These are phyloP conservation scores for Cercospora sp. DNA, from an alignment of 2,329 filamentous ascomycete species.

Conservation along the genomic window DNA sequence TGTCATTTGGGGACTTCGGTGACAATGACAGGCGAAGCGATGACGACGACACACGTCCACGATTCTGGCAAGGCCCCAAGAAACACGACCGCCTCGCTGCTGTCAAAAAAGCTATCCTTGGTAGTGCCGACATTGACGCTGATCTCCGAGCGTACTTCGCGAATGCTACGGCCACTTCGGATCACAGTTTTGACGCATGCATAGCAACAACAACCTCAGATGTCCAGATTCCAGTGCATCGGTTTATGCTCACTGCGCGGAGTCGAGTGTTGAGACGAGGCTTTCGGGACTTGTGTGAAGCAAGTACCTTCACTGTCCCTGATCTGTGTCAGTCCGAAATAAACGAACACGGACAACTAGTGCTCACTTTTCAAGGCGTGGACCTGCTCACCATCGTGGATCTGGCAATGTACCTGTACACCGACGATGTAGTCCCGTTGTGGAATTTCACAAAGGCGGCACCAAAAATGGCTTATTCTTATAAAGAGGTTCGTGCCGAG, in stretches of 20 bases:
- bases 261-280: slow-evolving; percentile 67
- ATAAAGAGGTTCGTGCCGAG: slow-evolving; percentile 77
- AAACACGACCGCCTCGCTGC: slow-evolving; percentile 50
- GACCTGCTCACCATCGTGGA: slow-evolving; percentile 81
- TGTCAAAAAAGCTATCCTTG: slow-evolving; percentile 60
- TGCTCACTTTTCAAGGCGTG: slow-evolving; percentile 67
- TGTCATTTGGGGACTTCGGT: slow-evolving; percentile 65
- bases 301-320: slow-evolving; percentile 57
- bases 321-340: slow-evolving; percentile 63
- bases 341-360: slow-evolving; percentile 52
- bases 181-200: slow-evolving; percentile 47
- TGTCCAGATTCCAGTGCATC: slow-evolving; percentile 75
- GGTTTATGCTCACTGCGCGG: slow-evolving; percentile 74
- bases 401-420: slow-evolving; percentile 76
- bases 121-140: slow-evolving; percentile 65
- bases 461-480: slow-evolving; percentile 67
- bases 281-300: slow-evolving; percentile 59
- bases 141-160: slow-evolving; percentile 59
- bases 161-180: slow-evolving; percentile 40
- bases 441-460: slow-evolving; percentile 77
- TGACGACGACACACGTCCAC: slow-evolving; percentile 47
- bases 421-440: slow-evolving; percentile 75
- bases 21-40: slow-evolving; percentile 35
- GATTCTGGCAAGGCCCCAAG: slow-evolving; percentile 53
- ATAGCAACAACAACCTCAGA: slow-evolving; percentile 63